Evolutionary conservation across 805 yeast genomes (phyloP).

Genomic region (Monosporozyma unispora): DNA sequence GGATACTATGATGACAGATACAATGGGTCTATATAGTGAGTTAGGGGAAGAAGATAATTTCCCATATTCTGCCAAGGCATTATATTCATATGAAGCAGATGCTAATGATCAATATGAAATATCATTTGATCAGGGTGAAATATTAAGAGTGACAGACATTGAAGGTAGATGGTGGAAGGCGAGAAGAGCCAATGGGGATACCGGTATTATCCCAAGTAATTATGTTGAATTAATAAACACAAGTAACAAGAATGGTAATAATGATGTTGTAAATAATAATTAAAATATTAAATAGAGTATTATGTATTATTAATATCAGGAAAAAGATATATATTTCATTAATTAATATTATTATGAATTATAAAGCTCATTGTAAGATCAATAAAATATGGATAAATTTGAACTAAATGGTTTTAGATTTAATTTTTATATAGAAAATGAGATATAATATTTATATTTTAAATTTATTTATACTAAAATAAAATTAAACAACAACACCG

Average conservation of each 20-base stretch:
- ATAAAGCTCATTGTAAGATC: too few species aligned
- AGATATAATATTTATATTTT: not conserved
- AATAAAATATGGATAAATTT: not conserved
- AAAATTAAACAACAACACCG: slow-evolving; percentile 94
- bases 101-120: slow-evolving; percentile 91
- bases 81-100: slow-evolving; percentile 80
- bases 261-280: slow-evolving; percentile 9
- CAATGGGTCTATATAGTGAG: slow-evolving; percentile 30
- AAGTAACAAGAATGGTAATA: slow-evolving; percentile 8
- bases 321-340: not conserved
- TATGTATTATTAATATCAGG: too few species aligned
- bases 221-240: slow-evolving; percentile 65
- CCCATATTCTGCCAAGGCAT: slow-evolving; percentile 78
- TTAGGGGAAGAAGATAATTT: slow-evolving; percentile 37
- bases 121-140: slow-evolving; percentile 82
- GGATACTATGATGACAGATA: slow-evolving; percentile 30
- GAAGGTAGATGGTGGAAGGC: slow-evolving; percentile 99
- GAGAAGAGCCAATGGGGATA: slow-evolving; percentile 76
- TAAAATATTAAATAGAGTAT: too few species aligned
- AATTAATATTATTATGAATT: not conserved
- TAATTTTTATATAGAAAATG: not conserved
- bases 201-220: slow-evolving; percentile 94
- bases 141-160: slow-evolving; percentile 84
- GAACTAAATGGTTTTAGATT: slow-evolving; percentile 2
- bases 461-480: not conserved